Percentiles rank a stretch among this genome's conserved stretches.
These are phyloP conservation scores for Lactarius vividus DNA, from an alignment of 768 basidiomycete genomes.

Conservation along the genomic window DNA sequence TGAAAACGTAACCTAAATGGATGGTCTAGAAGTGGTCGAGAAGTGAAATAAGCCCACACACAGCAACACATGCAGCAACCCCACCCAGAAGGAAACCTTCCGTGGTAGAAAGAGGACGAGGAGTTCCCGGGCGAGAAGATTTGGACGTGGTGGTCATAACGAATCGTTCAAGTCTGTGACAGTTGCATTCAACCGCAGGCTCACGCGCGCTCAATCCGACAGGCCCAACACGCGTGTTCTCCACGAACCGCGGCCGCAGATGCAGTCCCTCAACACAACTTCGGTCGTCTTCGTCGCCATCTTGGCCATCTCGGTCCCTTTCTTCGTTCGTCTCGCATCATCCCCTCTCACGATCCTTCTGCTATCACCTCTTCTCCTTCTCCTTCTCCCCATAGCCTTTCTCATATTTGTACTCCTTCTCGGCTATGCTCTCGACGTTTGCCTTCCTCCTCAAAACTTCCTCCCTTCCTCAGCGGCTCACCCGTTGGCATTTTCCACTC, in stretches of 20 bases:
- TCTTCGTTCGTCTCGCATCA: conserved; percentile 53
- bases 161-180: neutral
- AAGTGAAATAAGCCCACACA: conserved; percentile 38
- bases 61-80: conserved; percentile 87
- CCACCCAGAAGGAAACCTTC: conserved; percentile 91
- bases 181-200: neutral
- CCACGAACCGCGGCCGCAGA: conserved; percentile 4
- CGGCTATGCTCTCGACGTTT: conserved; percentile 57
- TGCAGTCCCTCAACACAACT: conserved; percentile 30
- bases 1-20: conserved; percentile 69
- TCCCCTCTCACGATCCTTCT: conserved; percentile 66
- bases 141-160: conserved; percentile 8
- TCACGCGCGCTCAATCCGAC: neutral
- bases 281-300: conserved; percentile 56
- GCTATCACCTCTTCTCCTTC: conserved; percentile 57
- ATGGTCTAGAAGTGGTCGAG: conserved; percentile 3
- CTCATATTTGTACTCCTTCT: conserved; percentile 49
- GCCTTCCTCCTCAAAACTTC: conserved; percentile 34
- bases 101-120: conserved; percentile 52
- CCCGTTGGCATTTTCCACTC: conserved; percentile 84
- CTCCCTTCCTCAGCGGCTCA: conserved; percentile 57
- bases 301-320: conserved; percentile 56
- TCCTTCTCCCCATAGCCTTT: conserved; percentile 44
- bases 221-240: neutral
- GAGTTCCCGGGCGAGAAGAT: neutral